These are phyloP conservation scores for Solanum medicagineum DNA, from an alignment of 257 asterid genomes.

Conservation along the genomic window DNA sequence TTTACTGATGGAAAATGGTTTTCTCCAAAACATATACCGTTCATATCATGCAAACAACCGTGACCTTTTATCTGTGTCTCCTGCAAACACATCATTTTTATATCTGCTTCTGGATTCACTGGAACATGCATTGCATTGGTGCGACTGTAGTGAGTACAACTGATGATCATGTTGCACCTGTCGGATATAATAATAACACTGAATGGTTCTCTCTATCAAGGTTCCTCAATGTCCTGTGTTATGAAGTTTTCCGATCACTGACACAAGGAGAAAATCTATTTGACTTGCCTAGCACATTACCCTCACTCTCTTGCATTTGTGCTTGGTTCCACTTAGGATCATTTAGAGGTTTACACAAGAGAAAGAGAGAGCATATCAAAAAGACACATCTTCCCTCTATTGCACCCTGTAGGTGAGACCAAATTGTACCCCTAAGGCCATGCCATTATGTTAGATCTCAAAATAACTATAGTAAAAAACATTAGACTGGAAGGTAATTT, in stretches of 20 bases:
- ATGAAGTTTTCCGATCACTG: not conserved
- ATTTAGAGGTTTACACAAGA: not conserved
- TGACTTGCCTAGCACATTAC: not conserved
- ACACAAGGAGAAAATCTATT: not conserved
- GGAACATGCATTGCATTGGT: not conserved
- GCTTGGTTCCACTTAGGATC: not conserved
- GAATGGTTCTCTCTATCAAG: not conserved
- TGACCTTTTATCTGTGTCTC: not conserved
- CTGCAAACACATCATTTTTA: not conserved
- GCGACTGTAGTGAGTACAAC: not conserved
- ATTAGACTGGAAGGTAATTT: not conserved
- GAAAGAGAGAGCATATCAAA: not conserved
- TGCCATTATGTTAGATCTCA: not conserved
- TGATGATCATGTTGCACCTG: not conserved
- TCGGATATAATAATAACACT: not conserved
- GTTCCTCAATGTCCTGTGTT: not conserved
- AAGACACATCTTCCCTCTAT: not conserved
- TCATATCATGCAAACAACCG: not conserved
- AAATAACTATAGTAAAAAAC: not conserved
- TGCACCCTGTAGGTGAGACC: not conserved
- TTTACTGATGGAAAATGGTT: not conserved
- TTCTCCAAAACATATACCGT: not conserved
- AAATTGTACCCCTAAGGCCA: not conserved
- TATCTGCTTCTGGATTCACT: not conserved
- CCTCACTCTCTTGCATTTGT: not conserved